These are phyloP conservation scores for Cordyceps tenuipes DNA, from an alignment of 2,329 filamentous ascomycete species.

Conservation along the genomic window DNA sequence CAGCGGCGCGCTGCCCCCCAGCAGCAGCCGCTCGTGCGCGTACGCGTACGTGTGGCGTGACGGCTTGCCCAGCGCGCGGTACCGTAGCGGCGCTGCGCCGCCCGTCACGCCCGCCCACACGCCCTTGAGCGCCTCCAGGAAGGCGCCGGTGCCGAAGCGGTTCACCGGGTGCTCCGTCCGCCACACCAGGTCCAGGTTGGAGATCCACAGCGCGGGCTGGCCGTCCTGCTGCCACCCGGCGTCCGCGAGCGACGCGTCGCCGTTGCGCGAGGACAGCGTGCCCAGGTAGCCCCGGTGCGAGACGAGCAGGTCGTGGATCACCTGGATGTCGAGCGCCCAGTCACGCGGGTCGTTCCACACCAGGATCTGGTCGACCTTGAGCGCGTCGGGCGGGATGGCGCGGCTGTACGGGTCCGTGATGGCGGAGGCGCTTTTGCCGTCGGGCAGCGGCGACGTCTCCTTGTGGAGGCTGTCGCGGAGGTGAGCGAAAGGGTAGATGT, in stretches of 20 bases:
- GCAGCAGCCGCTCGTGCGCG: constrained; percentile 63
- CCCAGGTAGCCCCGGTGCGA: constrained; percentile 73
- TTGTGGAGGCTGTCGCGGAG: constrained; percentile 24
- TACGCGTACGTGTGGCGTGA: constrained; percentile 69
- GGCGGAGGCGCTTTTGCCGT: constrained; percentile 25
- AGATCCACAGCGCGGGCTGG: constrained; percentile 78
- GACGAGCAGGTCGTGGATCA: constrained; percentile 75
- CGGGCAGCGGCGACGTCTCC: constrained; percentile 22
- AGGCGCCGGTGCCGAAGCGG: constrained; percentile 85
- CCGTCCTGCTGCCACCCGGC: constrained; percentile 73
- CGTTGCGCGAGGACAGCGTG: constrained; percentile 68
- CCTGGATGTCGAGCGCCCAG: constrained; percentile 83
- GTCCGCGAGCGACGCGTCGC: constrained; percentile 54
- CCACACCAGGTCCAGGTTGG: constrained; percentile 87
- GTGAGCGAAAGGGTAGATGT: constrained; percentile 73
- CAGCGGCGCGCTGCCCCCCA: constrained; percentile 40
- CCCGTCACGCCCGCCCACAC: constrained; percentile 68
- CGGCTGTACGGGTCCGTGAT: constrained; percentile 25
- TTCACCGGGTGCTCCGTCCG: constrained; percentile 76
- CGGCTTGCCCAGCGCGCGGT: constrained; percentile 76
- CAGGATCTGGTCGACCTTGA: constrained; percentile 84
- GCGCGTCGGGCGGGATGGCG: constrained; percentile 31
- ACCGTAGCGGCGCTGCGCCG: constrained; percentile 44
- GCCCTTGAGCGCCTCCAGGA: constrained; percentile 72
- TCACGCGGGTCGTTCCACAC: constrained; percentile 95